Percentiles rank a stretch among this genome's conserved stretches.
These are phyloP conservation scores for Tilletiopsis washingtonensis DNA, from an alignment of 1,284 basidiomycete genomes.

Conservation along the genomic window DNA sequence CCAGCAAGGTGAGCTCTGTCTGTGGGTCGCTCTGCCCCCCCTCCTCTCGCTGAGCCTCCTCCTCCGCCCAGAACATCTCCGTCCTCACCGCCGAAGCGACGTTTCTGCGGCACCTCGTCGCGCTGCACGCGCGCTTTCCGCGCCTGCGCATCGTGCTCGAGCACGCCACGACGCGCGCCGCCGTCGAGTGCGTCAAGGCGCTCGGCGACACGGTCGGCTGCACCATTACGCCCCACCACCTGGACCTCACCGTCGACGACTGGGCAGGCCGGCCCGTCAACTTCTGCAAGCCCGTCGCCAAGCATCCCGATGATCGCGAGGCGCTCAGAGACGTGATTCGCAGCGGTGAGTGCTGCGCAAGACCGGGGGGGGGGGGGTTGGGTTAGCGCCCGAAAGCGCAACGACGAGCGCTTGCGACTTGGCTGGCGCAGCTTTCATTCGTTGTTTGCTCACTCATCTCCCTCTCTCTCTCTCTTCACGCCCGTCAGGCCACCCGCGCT, in stretches of 20 bases:
- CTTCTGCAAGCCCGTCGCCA: slow-evolving; percentile 98
- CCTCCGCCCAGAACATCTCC: slow-evolving; percentile 64
- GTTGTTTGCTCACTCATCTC: not conserved
- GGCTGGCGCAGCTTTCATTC: not conserved
- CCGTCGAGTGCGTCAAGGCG: slow-evolving; percentile 63
- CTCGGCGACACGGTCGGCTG: slow-evolving; percentile 72
- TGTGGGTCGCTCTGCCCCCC: not conserved
- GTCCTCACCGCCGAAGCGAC: slow-evolving; percentile 86
- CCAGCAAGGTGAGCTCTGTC: slow-evolving; percentile 56
- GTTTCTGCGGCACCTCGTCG: slow-evolving; percentile 80
- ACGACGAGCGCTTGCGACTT: not conserved
- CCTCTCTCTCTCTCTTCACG: not conserved
- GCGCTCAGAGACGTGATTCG: slow-evolving; percentile 74
- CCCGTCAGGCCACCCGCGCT: slow-evolving; percentile 82
- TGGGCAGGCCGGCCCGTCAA: slow-evolving; percentile 94
- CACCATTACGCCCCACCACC: slow-evolving; percentile 94
- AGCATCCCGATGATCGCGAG: slow-evolving; percentile 81
- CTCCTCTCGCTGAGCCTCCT: not conserved
- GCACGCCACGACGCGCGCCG: slow-evolving; percentile 93
- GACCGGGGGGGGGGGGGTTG: too few species aligned
- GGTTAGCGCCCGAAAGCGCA: too few species aligned
- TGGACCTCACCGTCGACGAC: slow-evolving; percentile 87
- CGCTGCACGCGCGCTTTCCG: slow-evolving; percentile 80
- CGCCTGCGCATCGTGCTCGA: slow-evolving; percentile 90
- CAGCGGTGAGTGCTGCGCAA: slow-evolving; percentile 17